Base-by-base conservation (phyloP, 75 land plant species). In the Pinus taeda region DNA sequence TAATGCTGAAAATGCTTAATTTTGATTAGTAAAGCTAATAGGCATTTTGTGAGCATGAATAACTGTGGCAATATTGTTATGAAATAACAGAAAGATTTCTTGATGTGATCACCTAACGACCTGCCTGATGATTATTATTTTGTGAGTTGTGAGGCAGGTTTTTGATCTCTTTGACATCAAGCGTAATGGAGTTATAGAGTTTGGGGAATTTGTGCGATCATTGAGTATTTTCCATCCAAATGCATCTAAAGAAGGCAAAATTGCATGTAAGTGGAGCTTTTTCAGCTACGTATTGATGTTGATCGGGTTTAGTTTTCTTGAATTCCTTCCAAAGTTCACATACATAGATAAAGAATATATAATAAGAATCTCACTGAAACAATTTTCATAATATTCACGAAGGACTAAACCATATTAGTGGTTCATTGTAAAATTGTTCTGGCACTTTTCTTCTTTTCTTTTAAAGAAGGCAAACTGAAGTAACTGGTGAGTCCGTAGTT, bases 221-320 rank as follows among this genome's bases (percentile, higher is more conserved):
- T 71, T 91, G 61, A 86, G 87, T 74, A 67, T 86, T 21, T 91
- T 91, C 79, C 93, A 91, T 75, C 93, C 91, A 59, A 73, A 88
- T 37, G 75, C 93, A 62, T 79, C 79, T 15, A 67, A 75, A 33
- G 81, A 71, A 61, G 91, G 86, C 42, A 91, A 91, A 82, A 79
- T 84, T 20, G 72, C 77, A 8, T 91, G 89, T 87, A 85, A 78
- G 87, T 65, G 15, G 24, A 69, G 11, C 42, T 18, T 4, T 69
- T 20, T 20, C 11, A 69, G 71, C 71, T 69, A 39, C 49, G 42
- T 36, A 42, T 42, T 69, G 22, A 42, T 69, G 49, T 37, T 9
- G 55, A 49, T 49, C 11, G 0, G 12, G 55, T 49, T 49, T 49
- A 9, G 55, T 49, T 49, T 49, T 49, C 55, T 11, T 1, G 39